phyloP scores from a whole-genome alignment of 2,329 filamentous ascomycete species.

The Colletotrichum incanum region DNA sequence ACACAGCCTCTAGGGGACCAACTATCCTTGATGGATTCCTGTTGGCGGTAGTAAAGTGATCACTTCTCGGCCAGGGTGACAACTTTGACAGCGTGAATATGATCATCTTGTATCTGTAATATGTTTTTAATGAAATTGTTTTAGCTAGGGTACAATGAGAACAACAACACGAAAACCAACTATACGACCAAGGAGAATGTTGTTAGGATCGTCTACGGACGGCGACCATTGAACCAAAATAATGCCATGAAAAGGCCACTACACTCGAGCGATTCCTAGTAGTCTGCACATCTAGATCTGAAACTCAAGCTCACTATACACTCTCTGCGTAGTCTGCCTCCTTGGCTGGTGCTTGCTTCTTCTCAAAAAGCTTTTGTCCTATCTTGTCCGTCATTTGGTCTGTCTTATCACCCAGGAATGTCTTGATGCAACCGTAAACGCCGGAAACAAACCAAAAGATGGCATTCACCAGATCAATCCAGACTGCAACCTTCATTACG shows the following conservation, averaged over 20 bases:
- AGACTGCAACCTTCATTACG: constrained; percentile 80
- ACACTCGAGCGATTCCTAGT: no score
- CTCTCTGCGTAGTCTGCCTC: constrained; percentile 51
- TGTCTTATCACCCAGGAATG: constrained; percentile 58
- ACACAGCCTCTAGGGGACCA: not conserved
- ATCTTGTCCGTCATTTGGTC: constrained; percentile 57
- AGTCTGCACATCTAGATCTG: no score
- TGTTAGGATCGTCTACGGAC: not conserved
- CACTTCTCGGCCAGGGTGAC: no score
- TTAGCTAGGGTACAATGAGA: no score
- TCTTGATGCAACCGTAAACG: constrained; percentile 59
- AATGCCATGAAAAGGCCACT: not conserved
- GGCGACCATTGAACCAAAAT: not conserved
- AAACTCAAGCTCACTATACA: constrained; percentile 42
- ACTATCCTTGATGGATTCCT: constrained; percentile 7
- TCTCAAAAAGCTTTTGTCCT: constrained; percentile 56
- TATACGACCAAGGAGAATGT: not conserved
- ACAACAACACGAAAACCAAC: not conserved
- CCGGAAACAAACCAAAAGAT: constrained; percentile 74
- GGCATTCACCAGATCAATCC: constrained; percentile 79
- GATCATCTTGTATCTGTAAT: not conserved
- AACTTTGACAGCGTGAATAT: no score
- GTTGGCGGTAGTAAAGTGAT: constrained; percentile 5
- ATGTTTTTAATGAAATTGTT: not conserved
- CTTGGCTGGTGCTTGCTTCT: constrained; percentile 49